These are phyloP conservation scores for Aquanectria penicillioides DNA, from an alignment of 2,329 filamentous ascomycete genomes.

Conservation along the genomic window DNA sequence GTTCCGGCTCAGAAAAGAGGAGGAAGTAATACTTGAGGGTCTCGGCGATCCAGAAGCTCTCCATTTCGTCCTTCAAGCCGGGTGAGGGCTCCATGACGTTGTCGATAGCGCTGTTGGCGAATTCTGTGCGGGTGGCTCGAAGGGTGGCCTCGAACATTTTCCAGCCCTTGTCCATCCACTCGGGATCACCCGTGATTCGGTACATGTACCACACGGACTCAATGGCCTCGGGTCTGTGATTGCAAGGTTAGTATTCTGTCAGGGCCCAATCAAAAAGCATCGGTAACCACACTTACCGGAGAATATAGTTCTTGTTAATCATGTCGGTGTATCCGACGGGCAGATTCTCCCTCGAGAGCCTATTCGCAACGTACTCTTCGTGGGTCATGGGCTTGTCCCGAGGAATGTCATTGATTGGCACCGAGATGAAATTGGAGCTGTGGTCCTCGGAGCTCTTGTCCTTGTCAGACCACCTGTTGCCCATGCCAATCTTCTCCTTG, in stretches of 20 bases:
- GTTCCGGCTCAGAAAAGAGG: constrained; percentile 74
- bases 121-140: constrained; percentile 70
- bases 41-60: constrained; percentile 92
- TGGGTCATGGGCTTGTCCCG: constrained; percentile 58
- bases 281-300: constrained; percentile 71
- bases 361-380: constrained; percentile 61
- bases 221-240: constrained; percentile 79
- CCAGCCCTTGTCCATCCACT: constrained; percentile 86
- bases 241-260: constrained; percentile 16
- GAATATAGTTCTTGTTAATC: constrained; percentile 62
- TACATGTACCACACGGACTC: constrained; percentile 92
- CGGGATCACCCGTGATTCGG: constrained; percentile 82
- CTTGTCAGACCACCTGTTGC: constrained; percentile 20
- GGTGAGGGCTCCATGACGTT: constrained; percentile 64
- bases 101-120: constrained; percentile 75
- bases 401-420: no score
- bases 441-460: no score
- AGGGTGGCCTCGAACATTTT: constrained; percentile 81
- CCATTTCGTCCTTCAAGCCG: constrained; percentile 71
- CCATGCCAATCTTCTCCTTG: constrained; percentile 43
- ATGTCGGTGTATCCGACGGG: constrained; percentile 63
- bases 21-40: constrained; percentile 94
- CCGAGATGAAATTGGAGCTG: no score
- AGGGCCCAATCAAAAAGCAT: no score
- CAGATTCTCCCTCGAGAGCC: constrained; percentile 56